These are phyloP conservation scores for Phaeosphaeriaceae sp. DNA, from an alignment of 2,329 filamentous ascomycete species.

Conservation along the genomic window DNA sequence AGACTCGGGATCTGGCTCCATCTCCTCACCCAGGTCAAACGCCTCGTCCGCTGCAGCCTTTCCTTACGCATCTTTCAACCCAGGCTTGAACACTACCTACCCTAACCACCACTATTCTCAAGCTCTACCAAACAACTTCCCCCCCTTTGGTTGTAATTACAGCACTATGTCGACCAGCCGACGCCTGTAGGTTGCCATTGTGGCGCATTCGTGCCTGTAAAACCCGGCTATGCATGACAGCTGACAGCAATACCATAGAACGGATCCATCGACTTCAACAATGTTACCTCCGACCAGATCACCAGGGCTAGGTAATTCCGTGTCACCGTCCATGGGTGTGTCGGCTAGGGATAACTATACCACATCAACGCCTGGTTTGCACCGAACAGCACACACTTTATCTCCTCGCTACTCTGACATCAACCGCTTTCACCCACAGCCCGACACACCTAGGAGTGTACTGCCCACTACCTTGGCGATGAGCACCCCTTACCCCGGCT, in stretches of 20 bases:
- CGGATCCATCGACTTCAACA: slow-evolving; percentile 55
- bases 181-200: slow-evolving; percentile 54
- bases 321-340: slow-evolving; percentile 49
- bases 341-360: slow-evolving; percentile 55
- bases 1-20: slow-evolving; percentile 63
- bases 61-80: slow-evolving; percentile 51
- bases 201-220: slow-evolving; percentile 43
- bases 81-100: no score
- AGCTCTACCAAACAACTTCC: slow-evolving; percentile 45
- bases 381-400: slow-evolving; percentile 40
- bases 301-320: slow-evolving; percentile 50
- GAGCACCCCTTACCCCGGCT: slow-evolving; percentile 23
- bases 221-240: slow-evolving; percentile 47
- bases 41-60: slow-evolving; percentile 55
- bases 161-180: slow-evolving; percentile 48
- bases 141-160: slow-evolving; percentile 46
- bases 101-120: slow-evolving; percentile 38
- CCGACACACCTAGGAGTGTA: slow-evolving; percentile 48
- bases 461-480: slow-evolving; percentile 41
- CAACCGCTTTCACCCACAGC: slow-evolving; percentile 41
- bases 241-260: slow-evolving; percentile 48
- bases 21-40: slow-evolving; percentile 60
- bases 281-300: slow-evolving; percentile 55
- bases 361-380: slow-evolving; percentile 47
- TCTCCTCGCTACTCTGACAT: slow-evolving; percentile 46